Percentiles rank a stretch among this genome's conserved stretches.
phyloP scores from a whole-genome alignment of 2,329 filamentous ascomycete species.

The Cladosporium austrohemisphaericum region DNA sequence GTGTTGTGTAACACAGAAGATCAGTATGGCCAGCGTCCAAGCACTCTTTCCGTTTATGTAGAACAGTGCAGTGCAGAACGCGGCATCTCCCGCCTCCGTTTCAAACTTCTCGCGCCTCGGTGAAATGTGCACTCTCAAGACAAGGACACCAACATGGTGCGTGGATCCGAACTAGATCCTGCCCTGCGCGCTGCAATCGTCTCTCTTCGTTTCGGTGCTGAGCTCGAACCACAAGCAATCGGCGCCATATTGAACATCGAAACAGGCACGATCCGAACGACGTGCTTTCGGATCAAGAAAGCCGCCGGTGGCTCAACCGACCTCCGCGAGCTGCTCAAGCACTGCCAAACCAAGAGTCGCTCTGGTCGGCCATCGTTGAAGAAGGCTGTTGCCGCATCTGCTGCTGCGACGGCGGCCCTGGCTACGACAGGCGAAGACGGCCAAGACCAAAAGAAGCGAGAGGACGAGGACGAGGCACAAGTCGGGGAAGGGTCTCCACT shows the following conservation, averaged over 20 bases:
- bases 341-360: background rate
- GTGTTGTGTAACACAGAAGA: too few species aligned
- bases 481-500: too few species aligned
- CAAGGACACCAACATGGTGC: background rate
- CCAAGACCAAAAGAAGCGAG: too few species aligned
- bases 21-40: too few species aligned
- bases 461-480: too few species aligned
- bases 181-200: constrained; percentile 2
- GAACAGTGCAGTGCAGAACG: too few species aligned
- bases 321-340: background rate
- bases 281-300: background rate
- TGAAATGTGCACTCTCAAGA: too few species aligned
- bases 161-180: background rate
- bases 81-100: too few species aligned
- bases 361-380: constrained; percentile 1
- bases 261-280: background rate
- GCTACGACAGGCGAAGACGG: background rate
- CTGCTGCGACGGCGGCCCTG: background rate
- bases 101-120: too few species aligned
- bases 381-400: background rate
- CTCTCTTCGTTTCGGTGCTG: background rate
- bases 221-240: background rate
- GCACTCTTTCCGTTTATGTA: too few species aligned
- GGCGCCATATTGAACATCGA: background rate
- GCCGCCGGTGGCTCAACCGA: background rate